Evolutionary conservation across 2,329 filamentous ascomycete species (phyloP).

Genomic region (Helicocarpus griseus): DNA sequence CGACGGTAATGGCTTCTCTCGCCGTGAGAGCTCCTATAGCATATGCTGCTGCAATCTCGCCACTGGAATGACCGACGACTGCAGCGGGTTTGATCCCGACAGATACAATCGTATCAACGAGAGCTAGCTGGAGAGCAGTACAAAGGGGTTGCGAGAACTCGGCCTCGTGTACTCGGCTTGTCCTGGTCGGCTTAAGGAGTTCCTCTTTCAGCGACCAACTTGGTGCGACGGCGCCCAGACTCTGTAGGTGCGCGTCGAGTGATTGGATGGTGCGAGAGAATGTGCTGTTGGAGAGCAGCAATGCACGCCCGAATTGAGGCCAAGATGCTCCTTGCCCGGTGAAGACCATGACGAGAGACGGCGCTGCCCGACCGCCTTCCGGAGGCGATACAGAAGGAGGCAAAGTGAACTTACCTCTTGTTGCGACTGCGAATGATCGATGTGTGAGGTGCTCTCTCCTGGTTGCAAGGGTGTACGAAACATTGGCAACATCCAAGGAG

Average conservation of each 20-base stretch:
- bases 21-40: slow-evolving; percentile 8
- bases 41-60: slow-evolving; percentile 22
- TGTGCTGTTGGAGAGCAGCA: neutral
- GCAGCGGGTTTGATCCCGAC: slow-evolving; percentile 12
- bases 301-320: neutral
- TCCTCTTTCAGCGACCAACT: neutral
- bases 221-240: neutral
- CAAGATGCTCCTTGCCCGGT: neutral
- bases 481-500: too few relatives aligned
- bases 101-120: slow-evolving; percentile 13
- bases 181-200: neutral
- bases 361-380: too few relatives aligned
- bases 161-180: neutral
- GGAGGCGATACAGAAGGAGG: too few relatives aligned
- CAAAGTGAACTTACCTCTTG: too few relatives aligned
- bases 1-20: slow-evolving; percentile 7
- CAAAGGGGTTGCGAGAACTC: slow-evolving; percentile 13
- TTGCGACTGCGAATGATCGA: too few relatives aligned
- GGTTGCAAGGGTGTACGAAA: too few relatives aligned
- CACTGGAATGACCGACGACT: slow-evolving; percentile 17
- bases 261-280: neutral
- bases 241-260: neutral
- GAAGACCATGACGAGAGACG: too few relatives aligned
- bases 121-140: slow-evolving; percentile 15
- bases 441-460: too few relatives aligned